Base-by-base conservation (phyloP, 1,284 basidiomycete species). In the Xerocomus amazonicus region DNA sequence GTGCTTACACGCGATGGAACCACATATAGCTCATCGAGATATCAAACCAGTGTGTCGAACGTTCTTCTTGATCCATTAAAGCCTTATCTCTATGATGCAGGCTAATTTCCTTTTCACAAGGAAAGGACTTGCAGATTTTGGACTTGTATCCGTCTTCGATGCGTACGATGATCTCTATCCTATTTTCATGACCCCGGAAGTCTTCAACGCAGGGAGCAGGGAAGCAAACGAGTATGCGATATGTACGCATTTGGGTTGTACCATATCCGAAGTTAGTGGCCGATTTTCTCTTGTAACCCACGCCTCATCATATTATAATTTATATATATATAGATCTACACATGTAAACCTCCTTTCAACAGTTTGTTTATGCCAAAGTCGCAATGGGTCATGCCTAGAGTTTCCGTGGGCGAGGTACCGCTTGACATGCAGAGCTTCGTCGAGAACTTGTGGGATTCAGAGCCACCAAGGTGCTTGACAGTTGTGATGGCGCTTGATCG, bases 171-270 rank as follows among this genome's bases (percentile, higher is more conserved):
- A 43, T 10, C 53, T 58, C 6, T 51, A 34, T 16, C 16, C 0
- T 17, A 6, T 16, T 32, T 63, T 63, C 29, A 59, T 56, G 62
- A 53, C 63, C 13, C 61, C 62, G 6, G 61, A 63, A 44, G 51
- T 63, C 12, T 48, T 57, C 4, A 8, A 27, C 0, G 57, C 63
- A 14, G 0, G 14, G 9, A 12, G 6, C 14, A 4, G 42, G 9
- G 43, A 59, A 34, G 41, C 51, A 63, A 57, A 32, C 64, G 62
- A 44, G 45, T 32, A 12, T 59, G 53, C 19, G 65, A 67, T 23
- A 63, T 64, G 53, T 67, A 65, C 46, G 63, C 65, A 2, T 32
- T 32, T 64, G 12, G 62, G 65, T n/a, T 63, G 63, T 35, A 65
- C 63, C 4, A 56, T 66, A 31, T 63, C 62, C 7, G 59, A 48